Conservation (phyloP, 116 monocot genomes). For the Dioscorea cayenensis region DNA sequence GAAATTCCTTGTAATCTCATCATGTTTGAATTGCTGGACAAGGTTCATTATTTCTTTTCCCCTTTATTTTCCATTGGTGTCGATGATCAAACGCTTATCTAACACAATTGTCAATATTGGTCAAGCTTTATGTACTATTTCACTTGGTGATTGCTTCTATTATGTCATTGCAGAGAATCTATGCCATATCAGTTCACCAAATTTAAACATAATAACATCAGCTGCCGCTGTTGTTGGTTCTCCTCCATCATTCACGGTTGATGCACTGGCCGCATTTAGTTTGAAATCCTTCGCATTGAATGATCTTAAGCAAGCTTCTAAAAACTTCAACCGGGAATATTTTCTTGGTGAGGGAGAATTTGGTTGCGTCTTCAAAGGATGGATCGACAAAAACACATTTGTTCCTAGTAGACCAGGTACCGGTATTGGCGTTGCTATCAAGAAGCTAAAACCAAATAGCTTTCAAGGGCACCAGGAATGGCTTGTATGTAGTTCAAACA, state of each 20-base stretch:
- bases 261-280: not conserved
- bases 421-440: not conserved
- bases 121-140: too few species aligned
- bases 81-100: too few species aligned
- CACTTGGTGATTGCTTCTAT: too few species aligned
- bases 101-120: too few species aligned
- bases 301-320: not conserved
- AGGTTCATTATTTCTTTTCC: too few species aligned
- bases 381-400: constrained; percentile 1
- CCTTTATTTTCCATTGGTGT: too few species aligned
- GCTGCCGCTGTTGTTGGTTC: not conserved
- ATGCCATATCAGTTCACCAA: not conserved
- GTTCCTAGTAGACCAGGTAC: not conserved
- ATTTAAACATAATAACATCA: not conserved
- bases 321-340: not conserved
- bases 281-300: constrained; percentile 1
- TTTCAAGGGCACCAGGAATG: constrained; percentile 5
- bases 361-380: not conserved
- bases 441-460: not conserved
- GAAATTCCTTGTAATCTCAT: too few species aligned
- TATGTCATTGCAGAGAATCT: not conserved
- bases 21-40: too few species aligned
- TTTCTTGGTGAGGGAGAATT: constrained; percentile 2
- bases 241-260: not conserved
- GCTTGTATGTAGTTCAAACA: not conserved